These are phyloP conservation scores for Pseudocercospora crystallina DNA, from an alignment of 2,329 filamentous ascomycete species.

Conservation along the genomic window DNA sequence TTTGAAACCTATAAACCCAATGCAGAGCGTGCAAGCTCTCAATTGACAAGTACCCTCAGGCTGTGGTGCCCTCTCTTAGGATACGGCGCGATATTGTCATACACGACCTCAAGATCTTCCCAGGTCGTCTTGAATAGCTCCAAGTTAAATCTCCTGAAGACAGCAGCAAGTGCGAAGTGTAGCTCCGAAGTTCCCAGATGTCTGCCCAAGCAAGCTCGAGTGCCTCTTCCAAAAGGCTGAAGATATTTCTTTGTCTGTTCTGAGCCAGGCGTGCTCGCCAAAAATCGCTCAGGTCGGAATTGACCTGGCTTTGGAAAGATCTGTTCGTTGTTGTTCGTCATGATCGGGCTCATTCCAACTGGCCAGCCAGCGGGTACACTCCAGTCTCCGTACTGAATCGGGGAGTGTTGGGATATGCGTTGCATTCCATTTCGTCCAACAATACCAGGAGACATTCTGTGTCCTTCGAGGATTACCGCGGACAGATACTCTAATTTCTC, in stretches of 20 bases:
- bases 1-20: no score
- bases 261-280: slow-evolving; percentile 8
- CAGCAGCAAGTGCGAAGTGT: slow-evolving; percentile 17
- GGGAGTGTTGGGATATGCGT: slow-evolving; percentile 23
- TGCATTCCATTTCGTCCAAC: slow-evolving; percentile 15
- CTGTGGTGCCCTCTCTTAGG: background rate
- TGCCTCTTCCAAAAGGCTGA: slow-evolving; percentile 33
- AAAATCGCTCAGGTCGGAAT: slow-evolving; percentile 38
- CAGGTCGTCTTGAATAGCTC: slow-evolving; percentile 17
- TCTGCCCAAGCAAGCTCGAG: slow-evolving; percentile 30
- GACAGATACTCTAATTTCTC: slow-evolving; percentile 23
- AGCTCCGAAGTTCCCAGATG: slow-evolving; percentile 26
- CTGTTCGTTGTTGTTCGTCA: slow-evolving; percentile 33
- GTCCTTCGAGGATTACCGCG: slow-evolving; percentile 20
- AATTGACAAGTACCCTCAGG: background rate
- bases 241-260: slow-evolving; percentile 8
- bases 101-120: slow-evolving; percentile 12
- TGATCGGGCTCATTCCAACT: slow-evolving; percentile 30
- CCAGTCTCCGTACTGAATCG: slow-evolving; percentile 13
- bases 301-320: slow-evolving; percentile 32
- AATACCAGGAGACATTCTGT: slow-evolving; percentile 21
- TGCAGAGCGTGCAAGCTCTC: background rate
- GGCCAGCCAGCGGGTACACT: slow-evolving; percentile 23
- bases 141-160: slow-evolving; percentile 16
- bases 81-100: slow-evolving; percentile 7